phyloP scores from a whole-genome alignment of 148 eudicot species.

The Nepenthes mirabilis region DNA sequence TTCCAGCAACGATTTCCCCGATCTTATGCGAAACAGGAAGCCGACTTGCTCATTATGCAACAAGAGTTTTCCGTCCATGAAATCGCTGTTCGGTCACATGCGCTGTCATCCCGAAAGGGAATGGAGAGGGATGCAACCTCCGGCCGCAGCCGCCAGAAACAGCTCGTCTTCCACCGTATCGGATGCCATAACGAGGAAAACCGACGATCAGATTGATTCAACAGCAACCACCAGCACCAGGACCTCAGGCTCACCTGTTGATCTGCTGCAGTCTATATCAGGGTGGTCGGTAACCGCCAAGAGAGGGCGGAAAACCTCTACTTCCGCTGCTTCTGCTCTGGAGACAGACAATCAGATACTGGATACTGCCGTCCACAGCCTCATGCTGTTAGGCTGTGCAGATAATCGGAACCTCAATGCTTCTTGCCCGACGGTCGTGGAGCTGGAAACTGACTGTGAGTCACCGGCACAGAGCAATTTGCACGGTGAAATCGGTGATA shows the following conservation, averaged over 20 bases:
- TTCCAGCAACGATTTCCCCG: not conserved
- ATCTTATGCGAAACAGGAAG: not conserved
- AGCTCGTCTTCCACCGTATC: not conserved
- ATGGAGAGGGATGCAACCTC: slow-evolving; percentile 8
- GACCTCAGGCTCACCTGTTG: not conserved
- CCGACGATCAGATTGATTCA: not conserved
- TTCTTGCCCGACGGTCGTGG: not conserved
- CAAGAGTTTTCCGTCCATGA: slow-evolving; percentile 5
- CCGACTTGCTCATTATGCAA: slow-evolving; percentile 7
- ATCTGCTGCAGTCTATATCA: slow-evolving; percentile 4
- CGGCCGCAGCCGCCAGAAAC: not conserved
- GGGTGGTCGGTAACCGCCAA: slow-evolving; percentile 21
- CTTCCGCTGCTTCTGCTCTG: not conserved
- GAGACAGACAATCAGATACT: slow-evolving; percentile 1
- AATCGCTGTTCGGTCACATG: slow-evolving; percentile 19
- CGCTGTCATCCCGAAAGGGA: slow-evolving; percentile 17
- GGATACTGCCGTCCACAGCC: not conserved
- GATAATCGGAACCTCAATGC: not conserved
- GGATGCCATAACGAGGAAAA: not conserved
- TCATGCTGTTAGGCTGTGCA: slow-evolving; percentile 12
- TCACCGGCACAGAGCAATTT: too few relatives aligned
- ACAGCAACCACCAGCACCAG: not conserved
- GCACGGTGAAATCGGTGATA: not conserved
- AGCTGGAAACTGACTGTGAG: not conserved
- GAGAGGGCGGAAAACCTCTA: slow-evolving; percentile 15